Base-by-base conservation (phyloP, 176 grass and related monocot species). In the Pharus latifolius region DNA sequence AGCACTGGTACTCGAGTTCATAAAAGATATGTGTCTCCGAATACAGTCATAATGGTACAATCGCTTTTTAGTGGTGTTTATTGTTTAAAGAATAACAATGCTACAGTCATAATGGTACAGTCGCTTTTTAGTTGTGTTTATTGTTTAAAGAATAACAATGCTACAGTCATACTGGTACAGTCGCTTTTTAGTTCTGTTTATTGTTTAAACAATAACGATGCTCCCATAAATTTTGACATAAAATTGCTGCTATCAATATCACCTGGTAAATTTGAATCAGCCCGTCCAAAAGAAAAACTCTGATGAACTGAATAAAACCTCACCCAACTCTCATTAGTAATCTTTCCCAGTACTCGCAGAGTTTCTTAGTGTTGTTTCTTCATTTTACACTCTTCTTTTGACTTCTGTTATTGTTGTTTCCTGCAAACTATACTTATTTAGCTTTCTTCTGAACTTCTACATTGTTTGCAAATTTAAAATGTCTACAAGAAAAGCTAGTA, bases 31-130 rank as follows among this genome's bases (percentile, higher is more conserved):
- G 59, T 79, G 23, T 87, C 87, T 50, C 79, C 81, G 56, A 93
- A 89, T 81, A 77, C 86, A 82, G 74, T 98, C 44, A 76, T 90
- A 41, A 93, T 93, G 94, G 94, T 98, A 98, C 25, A 25, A 12
- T 42, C 26, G 20, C 10, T 75, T 70, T 49, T 66, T 20, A 49
- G 22, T 8, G 37, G 9, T 53, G 26, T 55, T 55, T 10, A 29
- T 69, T 76, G 67, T 45, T 82, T 61, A 42, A 26, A 2, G 34
- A 52, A 17, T 31, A 35, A 33, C 37, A 7, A 9, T 54, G n/a
- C n/a, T 81, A 77, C 86, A 82, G 74, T 98, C 44, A 76, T 90
- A 41, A 93, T 93, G 94, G 94, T 98, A 98, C 25, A 25, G 13
- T 42, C 26, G 20, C 10, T 75, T 70, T 49, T 66, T 20, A 49